A percentile compares a stretch with the other conserved stretches of the same genome.
Conservation (phyloP, 805 yeast genomes). For the Monosporozyma aquatica region DNA sequence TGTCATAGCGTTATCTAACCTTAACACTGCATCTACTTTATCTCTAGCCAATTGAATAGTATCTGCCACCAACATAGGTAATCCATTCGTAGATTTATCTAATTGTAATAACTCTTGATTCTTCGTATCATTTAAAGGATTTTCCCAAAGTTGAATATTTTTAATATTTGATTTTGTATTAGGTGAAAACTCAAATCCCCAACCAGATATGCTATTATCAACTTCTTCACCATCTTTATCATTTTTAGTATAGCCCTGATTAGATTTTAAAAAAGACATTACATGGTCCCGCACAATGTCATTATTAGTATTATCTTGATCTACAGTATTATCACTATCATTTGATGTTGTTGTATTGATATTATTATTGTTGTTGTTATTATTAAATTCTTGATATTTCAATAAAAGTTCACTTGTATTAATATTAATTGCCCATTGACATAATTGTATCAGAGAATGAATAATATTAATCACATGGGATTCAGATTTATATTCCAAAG, state of each 20-base stretch:
- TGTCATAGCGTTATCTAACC: slow-evolving; percentile 65
- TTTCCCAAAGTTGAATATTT: slow-evolving; percentile 31
- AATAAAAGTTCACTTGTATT: slow-evolving; percentile 56
- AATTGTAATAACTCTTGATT: not conserved
- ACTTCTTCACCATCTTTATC: not conserved
- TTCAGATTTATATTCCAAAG: slow-evolving; percentile 19
- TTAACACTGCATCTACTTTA: slow-evolving; percentile 59
- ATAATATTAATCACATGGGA: slow-evolving; percentile 9
- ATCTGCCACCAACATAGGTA: slow-evolving; percentile 53
- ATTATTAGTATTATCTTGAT: not conserved
- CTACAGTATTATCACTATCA: not conserved
- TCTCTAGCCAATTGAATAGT: slow-evolving; percentile 51
- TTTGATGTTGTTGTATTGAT: not conserved
- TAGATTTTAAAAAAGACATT: not conserved
- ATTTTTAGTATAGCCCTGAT: not conserved
- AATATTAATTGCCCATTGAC: slow-evolving; percentile 65
- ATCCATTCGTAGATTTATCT: slow-evolving; percentile 43
- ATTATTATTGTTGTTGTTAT: not conserved
- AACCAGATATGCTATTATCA: not conserved
- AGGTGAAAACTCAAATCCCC: slow-evolving; percentile 42
- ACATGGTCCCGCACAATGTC: not conserved
- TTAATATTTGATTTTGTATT: slow-evolving; percentile 47
- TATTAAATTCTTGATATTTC: not conserved
- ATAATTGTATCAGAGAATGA: slow-evolving; percentile 39
- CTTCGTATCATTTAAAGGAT: slow-evolving; percentile 6